A percentile compares a stretch with the other conserved stretches of the same genome.
phyloP scores from a whole-genome alignment of 202 grass and related monocot genomes.

The Setaria viridis region DNA sequence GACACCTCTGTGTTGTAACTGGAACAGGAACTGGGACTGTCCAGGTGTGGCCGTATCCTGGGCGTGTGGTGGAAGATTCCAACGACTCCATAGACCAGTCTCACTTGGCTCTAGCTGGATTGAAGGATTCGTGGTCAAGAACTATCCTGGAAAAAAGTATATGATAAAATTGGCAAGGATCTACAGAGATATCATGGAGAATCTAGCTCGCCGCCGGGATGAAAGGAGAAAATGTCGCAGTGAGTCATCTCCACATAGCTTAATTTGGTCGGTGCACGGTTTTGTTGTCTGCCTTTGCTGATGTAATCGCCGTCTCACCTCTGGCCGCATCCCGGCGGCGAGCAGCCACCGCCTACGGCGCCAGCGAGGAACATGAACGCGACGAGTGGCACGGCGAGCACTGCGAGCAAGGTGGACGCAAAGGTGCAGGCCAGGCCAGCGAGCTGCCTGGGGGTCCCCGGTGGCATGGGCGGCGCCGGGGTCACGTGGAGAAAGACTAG shows the following conservation, averaged over 20 bases:
- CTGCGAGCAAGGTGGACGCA: background rate
- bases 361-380: no score
- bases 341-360: background rate
- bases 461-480: background rate
- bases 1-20: background rate
- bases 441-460: background rate
- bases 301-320: background rate
- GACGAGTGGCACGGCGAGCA: no score
- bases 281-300: no score
- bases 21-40: background rate
- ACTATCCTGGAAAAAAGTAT: no score
- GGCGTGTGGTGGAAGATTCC: no score
- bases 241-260: background rate
- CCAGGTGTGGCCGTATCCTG: no score
- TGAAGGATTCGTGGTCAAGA: background rate
- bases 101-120: no score
- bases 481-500: background rate
- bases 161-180: background rate
- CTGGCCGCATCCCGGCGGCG: background rate
- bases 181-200: background rate
- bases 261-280: no score
- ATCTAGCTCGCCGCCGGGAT: background rate
- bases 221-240: background rate
- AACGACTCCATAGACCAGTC: no score
- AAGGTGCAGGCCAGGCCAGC: background rate